phyloP scores from a whole-genome alignment of 2,329 filamentous ascomycete species.

The Fusarium sp. region DNA sequence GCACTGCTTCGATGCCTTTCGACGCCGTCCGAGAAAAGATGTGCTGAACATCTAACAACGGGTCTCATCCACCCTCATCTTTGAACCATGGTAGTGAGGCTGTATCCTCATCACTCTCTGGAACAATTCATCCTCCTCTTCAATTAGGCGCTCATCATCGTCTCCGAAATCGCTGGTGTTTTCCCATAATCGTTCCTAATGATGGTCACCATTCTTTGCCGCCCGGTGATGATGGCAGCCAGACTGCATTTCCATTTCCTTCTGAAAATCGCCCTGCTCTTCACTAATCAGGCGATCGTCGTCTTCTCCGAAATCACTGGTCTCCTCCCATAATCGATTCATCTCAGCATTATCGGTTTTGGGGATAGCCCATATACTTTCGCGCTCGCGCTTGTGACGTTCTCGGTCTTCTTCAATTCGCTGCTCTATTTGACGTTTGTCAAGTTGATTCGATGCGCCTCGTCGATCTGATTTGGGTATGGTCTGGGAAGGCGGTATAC shows the following conservation, averaged over 20 bases:
- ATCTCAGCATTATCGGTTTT: conserved; percentile 74
- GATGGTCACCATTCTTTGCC: conserved; percentile 44
- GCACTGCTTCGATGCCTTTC: conserved; percentile 47
- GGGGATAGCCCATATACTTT: conserved; percentile 92
- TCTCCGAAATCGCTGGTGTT: conserved; percentile 87
- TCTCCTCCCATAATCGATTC: conserved; percentile 85
- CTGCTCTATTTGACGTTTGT: conserved; percentile 93
- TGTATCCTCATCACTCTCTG: conserved; percentile 54
- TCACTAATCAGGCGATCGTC: conserved; percentile 82
- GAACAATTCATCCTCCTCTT: conserved; percentile 74
- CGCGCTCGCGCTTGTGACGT: conserved; percentile 88
- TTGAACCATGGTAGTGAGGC: conserved; percentile 53
- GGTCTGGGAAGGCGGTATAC: conserved; percentile 56
- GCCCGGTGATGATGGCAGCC: conserved; percentile 54
- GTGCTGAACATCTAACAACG: conserved; percentile 33
- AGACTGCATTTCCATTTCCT: conserved; percentile 54
- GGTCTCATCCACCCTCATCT: conserved; percentile 43
- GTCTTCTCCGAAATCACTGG: conserved; percentile 87
- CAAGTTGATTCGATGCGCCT: conserved; percentile 61
- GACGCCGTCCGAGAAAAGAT: conserved; percentile 12
- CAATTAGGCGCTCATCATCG: conserved; percentile 81
- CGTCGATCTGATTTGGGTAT: conserved; percentile 52
- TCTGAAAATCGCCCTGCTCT: conserved; percentile 67
- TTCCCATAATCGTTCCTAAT: conserved; percentile 77
- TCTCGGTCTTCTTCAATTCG: conserved; percentile 97